Evolutionary conservation across 1,284 basidiomycete species (phyloP), one percentile per base, ranked within the genome.

Genomic region (Ganoderma meredithae): DNA sequence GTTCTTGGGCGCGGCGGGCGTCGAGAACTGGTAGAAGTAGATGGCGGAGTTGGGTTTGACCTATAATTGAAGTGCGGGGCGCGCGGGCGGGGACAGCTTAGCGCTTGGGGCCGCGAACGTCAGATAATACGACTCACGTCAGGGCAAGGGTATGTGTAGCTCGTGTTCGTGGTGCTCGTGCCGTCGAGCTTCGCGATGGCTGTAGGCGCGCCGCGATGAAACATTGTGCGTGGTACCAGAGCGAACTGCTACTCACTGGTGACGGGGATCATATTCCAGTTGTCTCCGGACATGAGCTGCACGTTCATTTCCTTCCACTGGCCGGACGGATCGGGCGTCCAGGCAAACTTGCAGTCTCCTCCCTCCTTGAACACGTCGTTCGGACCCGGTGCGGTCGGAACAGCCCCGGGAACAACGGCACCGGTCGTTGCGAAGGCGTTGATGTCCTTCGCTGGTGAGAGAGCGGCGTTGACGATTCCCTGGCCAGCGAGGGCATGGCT

Each of bases 1-100:
- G 60, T 83, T 83, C 70, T 81, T 78, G 27, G 76, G 10, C 0
- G 83, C 77, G 3, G 72, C 74, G 0, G 84, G 80, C 2, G 86
- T 79, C 15, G 85, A 83, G 83, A 90, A 94, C 76, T 93, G 91
- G 79, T 92, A 94, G 83, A 95, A 95, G 81, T 94, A 95, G 73
- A 95, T 89, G 41, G 88, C 79, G 2, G 93, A 84, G 78, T 92
- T 84, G 40, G 89, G 88, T 17, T 81, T 81, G 31, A 96, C 93
- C 84, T n/a, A n/a, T n/a, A n/a, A n/a, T n/a, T n/a, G n/a, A n/a
- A n/a, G n/a, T n/a, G n/a, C n/a, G n/a, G n/a, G n/a, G n/a, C n/a
- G n/a, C n/a, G n/a, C n/a, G n/a, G n/a, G 27, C 27, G 27, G 27
- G 27, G 27, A 31, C 27, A 31, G 27, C 27, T 31, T 31, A 31